Evolutionary conservation across 2,329 filamentous ascomycete genomes (phyloP).

Genomic region (Xylariaceae sp.): DNA sequence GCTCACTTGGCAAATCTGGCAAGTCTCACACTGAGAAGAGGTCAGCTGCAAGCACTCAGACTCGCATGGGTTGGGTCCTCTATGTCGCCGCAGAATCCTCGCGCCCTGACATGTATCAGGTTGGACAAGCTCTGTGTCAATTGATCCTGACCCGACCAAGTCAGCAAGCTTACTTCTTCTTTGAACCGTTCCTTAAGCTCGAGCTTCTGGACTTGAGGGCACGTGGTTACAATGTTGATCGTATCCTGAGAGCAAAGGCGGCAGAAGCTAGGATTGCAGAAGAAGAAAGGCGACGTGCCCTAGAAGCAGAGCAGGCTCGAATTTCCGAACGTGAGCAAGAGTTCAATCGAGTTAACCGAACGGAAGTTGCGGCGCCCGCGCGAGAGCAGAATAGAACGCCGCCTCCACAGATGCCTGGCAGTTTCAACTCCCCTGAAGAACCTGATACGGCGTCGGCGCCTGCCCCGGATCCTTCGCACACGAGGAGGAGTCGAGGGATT

Average conservation of each 20-base stretch:
- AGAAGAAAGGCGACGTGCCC: conserved; percentile 68
- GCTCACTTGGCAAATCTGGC: conserved; percentile 67
- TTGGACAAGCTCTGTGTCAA: conserved; percentile 81
- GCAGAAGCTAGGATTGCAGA: conserved; percentile 86
- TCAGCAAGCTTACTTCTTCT: conserved; percentile 82
- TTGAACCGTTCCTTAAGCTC: conserved; percentile 86
- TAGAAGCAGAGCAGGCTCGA: conserved; percentile 67
- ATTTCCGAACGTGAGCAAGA: conserved; percentile 54
- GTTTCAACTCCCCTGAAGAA: conserved; percentile 46
- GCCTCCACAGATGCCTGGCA: conserved; percentile 64
- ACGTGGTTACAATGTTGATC: conserved; percentile 94
- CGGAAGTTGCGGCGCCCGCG: conserved; percentile 34
- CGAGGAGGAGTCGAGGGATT: conserved; percentile 50
- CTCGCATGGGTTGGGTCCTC: conserved; percentile 57
- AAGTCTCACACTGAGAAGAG: conserved; percentile 70
- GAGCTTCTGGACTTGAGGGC: conserved; percentile 76
- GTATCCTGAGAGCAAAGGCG: conserved; percentile 83
- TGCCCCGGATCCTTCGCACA: conserved; percentile 32
- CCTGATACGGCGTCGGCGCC: conserved; percentile 22
- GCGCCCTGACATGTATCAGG: conserved; percentile 81
- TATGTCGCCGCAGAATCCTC: conserved; percentile 64
- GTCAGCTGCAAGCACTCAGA: conserved; percentile 63
- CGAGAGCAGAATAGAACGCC: conserved; percentile 40
- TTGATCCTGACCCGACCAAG: conserved; percentile 77
- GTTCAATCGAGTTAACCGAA: conserved; percentile 44